These are phyloP conservation scores for Epichloe sp. DNA, from an alignment of 2,329 filamentous ascomycete genomes.

Conservation along the genomic window DNA sequence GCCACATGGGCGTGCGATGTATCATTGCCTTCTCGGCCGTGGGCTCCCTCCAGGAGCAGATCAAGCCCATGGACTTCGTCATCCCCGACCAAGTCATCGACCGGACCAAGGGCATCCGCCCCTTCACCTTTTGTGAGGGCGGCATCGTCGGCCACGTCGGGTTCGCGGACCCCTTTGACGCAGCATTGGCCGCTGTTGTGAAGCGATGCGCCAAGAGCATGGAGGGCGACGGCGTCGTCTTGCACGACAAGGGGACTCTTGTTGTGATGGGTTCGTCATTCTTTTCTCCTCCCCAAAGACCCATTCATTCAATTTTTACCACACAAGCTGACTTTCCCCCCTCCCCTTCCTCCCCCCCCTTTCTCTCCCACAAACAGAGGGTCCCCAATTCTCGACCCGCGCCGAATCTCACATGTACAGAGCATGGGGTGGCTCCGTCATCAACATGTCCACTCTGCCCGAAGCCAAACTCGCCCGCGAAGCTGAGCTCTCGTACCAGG, in stretches of 20 bases:
- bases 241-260: slow-evolving; percentile 75
- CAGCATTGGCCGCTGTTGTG: slow-evolving; percentile 61
- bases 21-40: slow-evolving; percentile 94
- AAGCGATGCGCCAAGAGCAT: slow-evolving; percentile 60
- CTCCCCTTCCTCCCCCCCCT: not conserved
- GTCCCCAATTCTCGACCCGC: slow-evolving; percentile 94
- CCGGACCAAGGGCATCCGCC: slow-evolving; percentile 85
- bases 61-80: slow-evolving; percentile 93
- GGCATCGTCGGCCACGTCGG: slow-evolving; percentile 89
- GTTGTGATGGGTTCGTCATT: slow-evolving; percentile 71
- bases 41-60: slow-evolving; percentile 79
- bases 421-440: slow-evolving; percentile 81
- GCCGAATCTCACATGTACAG: slow-evolving; percentile 95
- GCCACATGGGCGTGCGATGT: slow-evolving; percentile 75
- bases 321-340: not conserved
- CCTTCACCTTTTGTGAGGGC: slow-evolving; percentile 85
- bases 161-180: slow-evolving; percentile 92
- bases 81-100: slow-evolving; percentile 95
- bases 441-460: slow-evolving; percentile 95
- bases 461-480: slow-evolving; percentile 94
- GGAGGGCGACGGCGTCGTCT: slow-evolving; percentile 68
- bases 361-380: slow-evolving; percentile 44
- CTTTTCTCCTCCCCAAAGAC: not conserved
- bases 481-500: slow-evolving; percentile 92
- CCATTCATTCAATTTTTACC: not conserved